phyloP scores from a whole-genome alignment of 805 yeast genomes.

The Candida schatavii region DNA sequence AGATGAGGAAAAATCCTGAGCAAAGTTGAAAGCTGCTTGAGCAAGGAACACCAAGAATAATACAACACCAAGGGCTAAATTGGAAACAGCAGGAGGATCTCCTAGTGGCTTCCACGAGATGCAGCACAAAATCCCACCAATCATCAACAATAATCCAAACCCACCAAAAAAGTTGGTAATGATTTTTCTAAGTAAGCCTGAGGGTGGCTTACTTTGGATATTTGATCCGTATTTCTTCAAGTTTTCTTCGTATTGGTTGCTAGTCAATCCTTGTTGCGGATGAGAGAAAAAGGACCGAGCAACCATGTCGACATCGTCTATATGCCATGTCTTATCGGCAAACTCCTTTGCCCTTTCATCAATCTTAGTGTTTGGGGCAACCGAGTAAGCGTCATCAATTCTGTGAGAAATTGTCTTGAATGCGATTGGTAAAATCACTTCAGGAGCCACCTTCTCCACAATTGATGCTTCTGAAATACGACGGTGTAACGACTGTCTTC shows the following conservation, averaged over 20 bases:
- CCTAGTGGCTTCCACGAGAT: slow-evolving; percentile 49
- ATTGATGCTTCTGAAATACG: slow-evolving; percentile 5
- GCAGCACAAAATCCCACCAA: slow-evolving; percentile 41
- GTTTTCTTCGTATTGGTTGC: slow-evolving; percentile 10
- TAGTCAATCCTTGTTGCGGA: slow-evolving; percentile 20
- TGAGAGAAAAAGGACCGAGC: slow-evolving; percentile 20
- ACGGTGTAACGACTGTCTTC: slow-evolving; percentile 6
- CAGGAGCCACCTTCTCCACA: slow-evolving; percentile 21
- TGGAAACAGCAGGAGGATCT: slow-evolving; percentile 43
- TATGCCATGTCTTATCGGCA: slow-evolving; percentile 27
- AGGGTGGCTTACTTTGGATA: slow-evolving; percentile 36
- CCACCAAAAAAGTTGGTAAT: slow-evolving; percentile 47
- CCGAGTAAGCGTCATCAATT: slow-evolving; percentile 23
- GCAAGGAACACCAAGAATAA: slow-evolving; percentile 37
- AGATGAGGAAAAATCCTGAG: slow-evolving; percentile 47
- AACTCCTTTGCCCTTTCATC: slow-evolving; percentile 18
- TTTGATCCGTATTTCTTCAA: slow-evolving; percentile 30
- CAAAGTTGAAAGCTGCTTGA: slow-evolving; percentile 44
- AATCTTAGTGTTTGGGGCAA: slow-evolving; percentile 6
- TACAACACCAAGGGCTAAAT: slow-evolving; percentile 42
- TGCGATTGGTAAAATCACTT: slow-evolving; percentile 30
- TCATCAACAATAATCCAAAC: slow-evolving; percentile 41
- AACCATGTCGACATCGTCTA: slow-evolving; percentile 20
- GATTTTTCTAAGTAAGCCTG: slow-evolving; percentile 27
- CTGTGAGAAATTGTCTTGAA: slow-evolving; percentile 38